phyloP scores from a whole-genome alignment of 2,329 filamentous ascomycete species.

The Diaporthe humulicola region DNA sequence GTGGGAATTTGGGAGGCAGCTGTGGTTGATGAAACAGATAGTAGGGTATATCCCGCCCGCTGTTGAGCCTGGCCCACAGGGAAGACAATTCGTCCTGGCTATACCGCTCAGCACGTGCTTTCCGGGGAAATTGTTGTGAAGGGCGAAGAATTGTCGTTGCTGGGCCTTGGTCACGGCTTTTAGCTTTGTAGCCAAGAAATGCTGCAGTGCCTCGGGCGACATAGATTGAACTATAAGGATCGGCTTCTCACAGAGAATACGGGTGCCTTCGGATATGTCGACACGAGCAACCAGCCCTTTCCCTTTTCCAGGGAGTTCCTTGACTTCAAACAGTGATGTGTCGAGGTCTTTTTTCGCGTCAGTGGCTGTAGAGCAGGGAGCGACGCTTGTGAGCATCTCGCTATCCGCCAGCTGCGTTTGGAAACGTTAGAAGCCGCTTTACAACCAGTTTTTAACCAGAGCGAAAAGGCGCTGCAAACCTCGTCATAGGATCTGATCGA shows the following conservation, averaged over 20 bases:
- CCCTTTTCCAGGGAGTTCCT: background rate
- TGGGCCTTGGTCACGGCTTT: conserved; percentile 2
- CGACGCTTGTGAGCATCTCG: background rate
- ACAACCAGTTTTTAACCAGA: background rate
- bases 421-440: background rate
- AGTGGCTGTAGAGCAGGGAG: background rate
- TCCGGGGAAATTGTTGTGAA: conserved; percentile 51
- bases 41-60: conserved; percentile 47
- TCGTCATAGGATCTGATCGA: conserved; percentile 20
- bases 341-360: background rate
- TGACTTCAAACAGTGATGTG: conserved; percentile 1
- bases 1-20: conserved; percentile 49
- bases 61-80: conserved; percentile 44
- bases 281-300: conserved; percentile 16
- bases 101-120: conserved; percentile 45
- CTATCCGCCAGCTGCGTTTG: background rate
- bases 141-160: conserved; percentile 29
- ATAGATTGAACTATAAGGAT: background rate
- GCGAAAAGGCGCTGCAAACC: background rate
- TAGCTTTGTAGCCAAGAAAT: background rate
- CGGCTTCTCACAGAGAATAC: conserved; percentile 27
- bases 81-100: conserved; percentile 50
- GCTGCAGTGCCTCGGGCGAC: background rate
- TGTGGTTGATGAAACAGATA: conserved; percentile 52
- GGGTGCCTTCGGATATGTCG: conserved; percentile 27